phyloP scores from a whole-genome alignment of 2,329 filamentous ascomycete genomes.

The Xylaria polymorpha region DNA sequence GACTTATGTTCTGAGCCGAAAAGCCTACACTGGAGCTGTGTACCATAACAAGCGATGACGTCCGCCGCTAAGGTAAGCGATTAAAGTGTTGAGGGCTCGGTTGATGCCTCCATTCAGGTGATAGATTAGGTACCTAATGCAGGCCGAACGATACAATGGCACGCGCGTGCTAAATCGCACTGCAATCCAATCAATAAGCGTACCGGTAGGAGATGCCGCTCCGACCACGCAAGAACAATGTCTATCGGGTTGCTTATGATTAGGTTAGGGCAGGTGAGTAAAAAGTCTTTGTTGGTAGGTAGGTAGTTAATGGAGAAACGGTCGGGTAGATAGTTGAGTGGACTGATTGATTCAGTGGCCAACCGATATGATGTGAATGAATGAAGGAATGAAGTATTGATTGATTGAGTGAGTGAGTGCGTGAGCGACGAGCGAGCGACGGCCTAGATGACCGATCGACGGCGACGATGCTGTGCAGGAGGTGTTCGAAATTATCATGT shows the following conservation, averaged over 20 bases:
- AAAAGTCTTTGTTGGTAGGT: constrained; percentile 11
- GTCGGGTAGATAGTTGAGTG: not conserved
- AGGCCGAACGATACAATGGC: constrained; percentile 20
- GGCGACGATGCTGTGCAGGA: constrained; percentile 32
- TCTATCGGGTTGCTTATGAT: constrained; percentile 40
- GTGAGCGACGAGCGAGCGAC: constrained; percentile 2
- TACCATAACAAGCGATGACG: constrained; percentile 32
- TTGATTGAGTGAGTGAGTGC: constrained; percentile 12
- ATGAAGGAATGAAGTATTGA: not conserved
- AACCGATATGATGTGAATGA: not conserved
- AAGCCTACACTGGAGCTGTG: constrained; percentile 19
- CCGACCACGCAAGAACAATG: constrained; percentile 52
- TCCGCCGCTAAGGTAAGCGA: constrained; percentile 28
- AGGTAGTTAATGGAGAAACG: not conserved
- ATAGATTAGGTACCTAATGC: constrained; percentile 29
- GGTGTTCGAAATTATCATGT: constrained; percentile 31
- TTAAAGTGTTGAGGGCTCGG: constrained; percentile 22
- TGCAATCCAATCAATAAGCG: constrained; percentile 35
- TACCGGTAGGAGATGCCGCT: constrained; percentile 30
- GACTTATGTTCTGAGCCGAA: constrained; percentile 24
- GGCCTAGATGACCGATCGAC: constrained; percentile 19
- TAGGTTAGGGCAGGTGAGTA: constrained; percentile 8
- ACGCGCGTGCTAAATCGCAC: constrained; percentile 25
- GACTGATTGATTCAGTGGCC: not conserved
- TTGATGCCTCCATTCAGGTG: constrained; percentile 26